Conservation (phyloP, 164 flowering plant genomes). For the Malania oleifera region DNA sequence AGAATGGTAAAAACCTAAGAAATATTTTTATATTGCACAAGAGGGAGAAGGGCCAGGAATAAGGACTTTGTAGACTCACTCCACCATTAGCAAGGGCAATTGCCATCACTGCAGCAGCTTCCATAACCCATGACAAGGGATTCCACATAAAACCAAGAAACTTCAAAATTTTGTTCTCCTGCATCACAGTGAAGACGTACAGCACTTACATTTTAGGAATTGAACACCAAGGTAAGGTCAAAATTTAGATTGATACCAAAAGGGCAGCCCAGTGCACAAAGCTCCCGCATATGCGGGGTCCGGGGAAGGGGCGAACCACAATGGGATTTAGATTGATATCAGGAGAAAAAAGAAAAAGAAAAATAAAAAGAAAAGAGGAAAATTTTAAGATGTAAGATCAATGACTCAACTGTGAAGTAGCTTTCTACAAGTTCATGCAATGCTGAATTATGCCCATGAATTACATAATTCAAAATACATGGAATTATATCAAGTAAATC, state of each 20-base stretch:
- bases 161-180: conserved; percentile 86
- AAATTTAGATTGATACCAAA: background rate
- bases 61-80: conserved; percentile 38
- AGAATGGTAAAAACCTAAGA: background rate
- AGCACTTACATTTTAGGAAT: background rate
- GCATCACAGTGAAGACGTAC: conserved; percentile 13
- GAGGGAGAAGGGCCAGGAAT: background rate
- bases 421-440: no score
- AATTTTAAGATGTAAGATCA: no score
- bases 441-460: no score
- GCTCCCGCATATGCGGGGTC: no score
- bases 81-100: conserved; percentile 85
- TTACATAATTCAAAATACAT: no score
- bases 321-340: no score
- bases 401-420: no score
- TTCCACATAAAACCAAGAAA: conserved; percentile 95
- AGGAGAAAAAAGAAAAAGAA: no score
- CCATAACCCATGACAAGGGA: conserved; percentile 88
- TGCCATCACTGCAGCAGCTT: conserved; percentile 84
- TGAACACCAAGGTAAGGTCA: background rate
- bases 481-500: no score
- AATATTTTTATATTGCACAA: background rate
- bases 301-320: no score
- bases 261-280: no score
- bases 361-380: no score